phyloP scores from a whole-genome alignment of 2,329 filamentous ascomycete species.

The Mollisiaceae sp. region DNA sequence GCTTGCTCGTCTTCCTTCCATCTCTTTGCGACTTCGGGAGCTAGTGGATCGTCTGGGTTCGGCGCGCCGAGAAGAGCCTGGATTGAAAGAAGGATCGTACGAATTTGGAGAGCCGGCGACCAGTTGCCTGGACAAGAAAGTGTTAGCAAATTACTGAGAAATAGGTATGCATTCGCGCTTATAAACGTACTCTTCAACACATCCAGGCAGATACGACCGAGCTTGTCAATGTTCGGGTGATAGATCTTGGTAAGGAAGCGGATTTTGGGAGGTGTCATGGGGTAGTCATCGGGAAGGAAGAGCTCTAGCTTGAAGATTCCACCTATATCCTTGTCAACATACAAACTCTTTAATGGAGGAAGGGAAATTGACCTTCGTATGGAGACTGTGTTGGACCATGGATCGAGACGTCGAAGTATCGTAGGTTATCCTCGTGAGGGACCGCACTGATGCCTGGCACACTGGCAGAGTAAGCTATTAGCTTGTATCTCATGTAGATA shows the following conservation, averaged over 20 bases:
- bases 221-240: slow-evolving; percentile 97
- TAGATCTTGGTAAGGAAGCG: slow-evolving; percentile 99
- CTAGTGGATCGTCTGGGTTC: slow-evolving; percentile 97
- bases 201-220: slow-evolving; percentile 95
- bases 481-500: slow-evolving; percentile 7
- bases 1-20: slow-evolving; percentile 97
- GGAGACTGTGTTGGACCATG: slow-evolving; percentile 90
- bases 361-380: slow-evolving; percentile 75
- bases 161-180: neutral
- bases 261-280: slow-evolving; percentile 98
- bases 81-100: slow-evolving; percentile 97
- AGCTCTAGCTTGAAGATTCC: slow-evolving; percentile 97
- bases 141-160: slow-evolving; percentile 25
- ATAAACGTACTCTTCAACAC: slow-evolving; percentile 84
- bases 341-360: neutral
- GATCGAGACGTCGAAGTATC: slow-evolving; percentile 98
- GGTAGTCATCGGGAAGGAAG: slow-evolving; percentile 97
- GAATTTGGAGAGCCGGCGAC: slow-evolving; percentile 96
- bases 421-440: slow-evolving; percentile 94
- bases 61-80: slow-evolving; percentile 94
- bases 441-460: slow-evolving; percentile 95
- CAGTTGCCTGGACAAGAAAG: slow-evolving; percentile 76
- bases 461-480: slow-evolving; percentile 51
- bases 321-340: slow-evolving; percentile 34
- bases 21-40: slow-evolving; percentile 94